Evolutionary conservation across 805 yeast genomes (phyloP).

Genomic region (Torulaspora microellipsoides): DNA sequence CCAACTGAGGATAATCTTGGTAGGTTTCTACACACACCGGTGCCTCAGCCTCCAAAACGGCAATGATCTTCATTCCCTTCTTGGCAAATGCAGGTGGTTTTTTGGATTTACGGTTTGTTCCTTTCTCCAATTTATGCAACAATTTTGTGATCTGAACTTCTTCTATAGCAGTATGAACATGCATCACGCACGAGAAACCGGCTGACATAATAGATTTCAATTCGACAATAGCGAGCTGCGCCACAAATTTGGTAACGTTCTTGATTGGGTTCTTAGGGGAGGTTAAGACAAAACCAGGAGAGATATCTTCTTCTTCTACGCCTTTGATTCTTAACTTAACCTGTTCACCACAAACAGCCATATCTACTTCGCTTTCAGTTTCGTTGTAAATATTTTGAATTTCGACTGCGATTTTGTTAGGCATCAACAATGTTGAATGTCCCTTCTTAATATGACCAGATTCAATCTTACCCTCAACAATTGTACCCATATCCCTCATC

Average conservation of each 20-base stretch:
- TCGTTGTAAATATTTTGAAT: slow-evolving; percentile 86
- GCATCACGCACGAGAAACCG: slow-evolving; percentile 98
- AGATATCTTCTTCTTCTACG: slow-evolving; percentile 94
- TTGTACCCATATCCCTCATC: slow-evolving; percentile 95
- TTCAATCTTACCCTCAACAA: slow-evolving; percentile 97
- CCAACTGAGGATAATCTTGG: slow-evolving; percentile 89
- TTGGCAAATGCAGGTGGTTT: slow-evolving; percentile 98
- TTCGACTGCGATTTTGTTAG: slow-evolving; percentile 79
- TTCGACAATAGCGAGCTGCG: slow-evolving; percentile 95
- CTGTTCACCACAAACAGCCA: slow-evolving; percentile 95
- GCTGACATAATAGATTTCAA: slow-evolving; percentile 89
- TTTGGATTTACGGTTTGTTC: slow-evolving; percentile 93
- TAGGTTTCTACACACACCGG: slow-evolving; percentile 94
- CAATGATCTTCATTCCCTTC: slow-evolving; percentile 97
- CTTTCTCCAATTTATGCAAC: slow-evolving; percentile 91
- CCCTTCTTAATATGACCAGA: slow-evolving; percentile 89
- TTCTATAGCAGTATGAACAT: slow-evolving; percentile 96
- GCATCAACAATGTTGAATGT: slow-evolving; percentile 78
- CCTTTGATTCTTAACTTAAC: slow-evolving; percentile 90
- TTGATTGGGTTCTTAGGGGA: slow-evolving; percentile 84
- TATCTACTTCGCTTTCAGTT: slow-evolving; percentile 88
- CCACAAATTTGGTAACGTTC: slow-evolving; percentile 86
- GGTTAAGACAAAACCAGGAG: slow-evolving; percentile 86
- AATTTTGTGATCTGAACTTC: slow-evolving; percentile 80
- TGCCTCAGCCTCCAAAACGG: slow-evolving; percentile 75